Base-by-base conservation (phyloP, 805 yeast species). In the Saturnispora diversa region DNA sequence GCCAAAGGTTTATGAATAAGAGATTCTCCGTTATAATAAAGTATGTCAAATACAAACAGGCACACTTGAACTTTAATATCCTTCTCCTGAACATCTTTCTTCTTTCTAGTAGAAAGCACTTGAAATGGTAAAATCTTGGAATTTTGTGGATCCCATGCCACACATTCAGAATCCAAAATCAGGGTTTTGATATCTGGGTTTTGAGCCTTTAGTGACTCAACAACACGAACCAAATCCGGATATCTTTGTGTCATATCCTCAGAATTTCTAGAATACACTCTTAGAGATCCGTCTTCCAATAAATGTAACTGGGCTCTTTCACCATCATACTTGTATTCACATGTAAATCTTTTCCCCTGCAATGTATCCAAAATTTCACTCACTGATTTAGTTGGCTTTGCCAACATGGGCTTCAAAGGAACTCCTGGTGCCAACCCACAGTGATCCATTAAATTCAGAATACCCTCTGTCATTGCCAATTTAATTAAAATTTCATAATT, bases 301-400 rank as follows among this genome's bases (percentile, higher is more conserved):
- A 81, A 60, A 60, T 92, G 98, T 9, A 92, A 80, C 58, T 92
- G 98, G 0, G 97, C 97, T 52, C 98, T 74, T 63, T 92, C 98
- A 33, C 98, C 98, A 58, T 92, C 98, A 54, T 92, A 92, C 55
- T 92, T 92, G 63, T 88, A 92, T 58, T 92, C 98, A 59, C 97
- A 90, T 0, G 97, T 88, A 55, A 92, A 92, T 43, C 75, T 75
- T 50, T 80, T 81, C 34, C 80, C 86, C 48, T 82, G 83, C 57
- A 92, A 88, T 42, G 94, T 68, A 57, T 92, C 95, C 45, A 92
- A 68, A 1, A 92, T 84, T 56, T 92, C 98, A n/a, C 83, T 74
- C 26, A 92, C 80, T 2, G 96, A 75, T 55, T 92, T 90, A 0
- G 97, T 90, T 2, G 98, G 98, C 56, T 90, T 92, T 6, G 98